These are phyloP conservation scores for Calocera viscosa DNA, from an alignment of 768 basidiomycete species.

Conservation along the genomic window DNA sequence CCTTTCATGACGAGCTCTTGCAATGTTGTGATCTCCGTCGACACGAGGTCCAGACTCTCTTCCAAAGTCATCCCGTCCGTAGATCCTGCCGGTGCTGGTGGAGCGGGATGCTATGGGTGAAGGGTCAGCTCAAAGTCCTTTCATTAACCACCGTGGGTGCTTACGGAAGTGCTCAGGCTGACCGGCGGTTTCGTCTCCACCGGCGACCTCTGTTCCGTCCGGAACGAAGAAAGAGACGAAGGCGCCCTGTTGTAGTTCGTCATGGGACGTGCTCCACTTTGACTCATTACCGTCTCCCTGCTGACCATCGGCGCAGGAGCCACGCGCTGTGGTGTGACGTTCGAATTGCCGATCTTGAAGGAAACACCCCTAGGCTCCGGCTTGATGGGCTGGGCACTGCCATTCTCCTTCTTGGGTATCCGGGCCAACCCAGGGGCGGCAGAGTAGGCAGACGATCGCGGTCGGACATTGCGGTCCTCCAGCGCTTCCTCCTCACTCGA, in stretches of 20 bases:
- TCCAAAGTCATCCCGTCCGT: neutral
- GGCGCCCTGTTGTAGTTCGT: neutral
- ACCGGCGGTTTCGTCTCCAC: neutral
- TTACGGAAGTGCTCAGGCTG: neutral
- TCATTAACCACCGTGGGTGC: neutral
- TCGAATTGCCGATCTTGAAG: neutral
- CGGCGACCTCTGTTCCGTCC: neutral
- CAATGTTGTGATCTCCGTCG: neutral
- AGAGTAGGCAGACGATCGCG: neutral
- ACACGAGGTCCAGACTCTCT: neutral
- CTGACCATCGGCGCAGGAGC: neutral
- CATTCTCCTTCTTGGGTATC: neutral
- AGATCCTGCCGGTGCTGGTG: neutral
- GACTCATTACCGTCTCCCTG: neutral
- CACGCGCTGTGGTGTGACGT: neutral
- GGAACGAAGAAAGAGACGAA: neutral
- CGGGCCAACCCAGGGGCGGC: neutral
- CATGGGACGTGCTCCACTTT: neutral
- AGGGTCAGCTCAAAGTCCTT: neutral
- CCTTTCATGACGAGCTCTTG: neutral
- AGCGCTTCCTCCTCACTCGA: neutral
- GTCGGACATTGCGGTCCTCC: neutral
- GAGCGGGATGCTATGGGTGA: neutral
- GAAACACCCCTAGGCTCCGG: neutral
- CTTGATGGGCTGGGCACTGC: neutral